These are phyloP conservation scores for Tetrahymena elliotti DNA, from an alignment of 73 alveolate species.

Conservation along the genomic window DNA sequence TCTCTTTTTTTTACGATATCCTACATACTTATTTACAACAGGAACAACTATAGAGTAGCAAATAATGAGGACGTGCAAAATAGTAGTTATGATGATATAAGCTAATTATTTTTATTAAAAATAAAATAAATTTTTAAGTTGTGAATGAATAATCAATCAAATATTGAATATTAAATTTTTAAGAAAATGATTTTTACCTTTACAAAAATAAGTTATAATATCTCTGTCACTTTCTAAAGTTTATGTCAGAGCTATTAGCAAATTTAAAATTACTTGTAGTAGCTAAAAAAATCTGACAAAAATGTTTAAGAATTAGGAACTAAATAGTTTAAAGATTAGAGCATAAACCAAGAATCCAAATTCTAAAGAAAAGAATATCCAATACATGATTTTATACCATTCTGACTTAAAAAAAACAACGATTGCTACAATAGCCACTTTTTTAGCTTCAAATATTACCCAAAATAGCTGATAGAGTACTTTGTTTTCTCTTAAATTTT, in stretches of 20 bases:
- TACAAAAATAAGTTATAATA: neutral
- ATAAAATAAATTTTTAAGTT: neutral
- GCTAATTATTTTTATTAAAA: neutral
- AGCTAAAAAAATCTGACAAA: neutral
- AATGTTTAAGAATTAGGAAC: neutral
- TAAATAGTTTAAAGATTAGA: neutral
- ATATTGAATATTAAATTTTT: neutral
- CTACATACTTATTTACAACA: neutral
- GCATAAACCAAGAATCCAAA: neutral
- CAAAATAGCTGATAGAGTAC: neutral
- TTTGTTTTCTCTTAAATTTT: neutral
- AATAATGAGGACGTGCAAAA: neutral
- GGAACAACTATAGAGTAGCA: neutral
- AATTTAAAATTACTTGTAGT: neutral
- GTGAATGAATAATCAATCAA: too few relatives aligned
- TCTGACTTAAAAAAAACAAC: neutral
- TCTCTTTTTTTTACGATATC: neutral
- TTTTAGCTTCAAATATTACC: neutral
- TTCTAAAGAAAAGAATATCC: neutral
- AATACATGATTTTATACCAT: neutral
- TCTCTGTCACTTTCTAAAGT: neutral
- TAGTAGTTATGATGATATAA: neutral
- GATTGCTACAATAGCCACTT: neutral
- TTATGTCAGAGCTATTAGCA: neutral
- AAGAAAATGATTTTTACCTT: neutral